Evolutionary conservation across 2,329 filamentous ascomycete genomes (phyloP).

Genomic region (Blumeria graminis): DNA sequence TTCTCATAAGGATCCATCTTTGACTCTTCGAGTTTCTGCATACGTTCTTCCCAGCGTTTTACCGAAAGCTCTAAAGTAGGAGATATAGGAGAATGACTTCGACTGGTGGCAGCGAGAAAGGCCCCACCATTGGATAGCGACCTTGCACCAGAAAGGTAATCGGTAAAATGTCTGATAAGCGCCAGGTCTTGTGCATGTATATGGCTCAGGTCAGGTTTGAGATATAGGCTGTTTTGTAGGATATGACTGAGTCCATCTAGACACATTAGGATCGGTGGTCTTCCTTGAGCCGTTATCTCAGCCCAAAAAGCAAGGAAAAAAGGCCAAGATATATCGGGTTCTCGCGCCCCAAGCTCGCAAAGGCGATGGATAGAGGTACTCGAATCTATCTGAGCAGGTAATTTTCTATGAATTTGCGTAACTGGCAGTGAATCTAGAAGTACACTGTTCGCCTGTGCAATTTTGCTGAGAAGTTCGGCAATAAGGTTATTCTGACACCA

Average conservation of each 20-base stretch:
- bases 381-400: slow-evolving; percentile 33
- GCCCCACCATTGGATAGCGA: slow-evolving; percentile 49
- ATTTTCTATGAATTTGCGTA: slow-evolving; percentile 23
- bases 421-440: slow-evolving; percentile 31
- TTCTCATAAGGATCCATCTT: slow-evolving; percentile 26
- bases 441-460: slow-evolving; percentile 44
- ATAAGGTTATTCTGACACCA: slow-evolving; percentile 65
- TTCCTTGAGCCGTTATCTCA: slow-evolving; percentile 38
- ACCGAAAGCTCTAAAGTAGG: slow-evolving; percentile 47
- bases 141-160: slow-evolving; percentile 38
- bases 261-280: slow-evolving; percentile 38
- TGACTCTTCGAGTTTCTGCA: not conserved
- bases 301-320: slow-evolving; percentile 61
- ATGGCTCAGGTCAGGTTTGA: slow-evolving; percentile 39
- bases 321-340: slow-evolving; percentile 55
- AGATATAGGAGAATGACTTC: slow-evolving; percentile 41
- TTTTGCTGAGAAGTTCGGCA: slow-evolving; percentile 47
- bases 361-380: slow-evolving; percentile 42
- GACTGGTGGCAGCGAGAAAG: slow-evolving; percentile 49
- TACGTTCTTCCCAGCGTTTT: slow-evolving; percentile 24
- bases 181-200: slow-evolving; percentile 74
- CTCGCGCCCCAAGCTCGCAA: slow-evolving; percentile 41
- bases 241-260: slow-evolving; percentile 62
- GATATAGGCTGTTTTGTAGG: slow-evolving; percentile 59
- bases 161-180: slow-evolving; percentile 50